Conservation (phyloP, 2,329 filamentous ascomycete genomes). For the Ramularia endophylla region DNA sequence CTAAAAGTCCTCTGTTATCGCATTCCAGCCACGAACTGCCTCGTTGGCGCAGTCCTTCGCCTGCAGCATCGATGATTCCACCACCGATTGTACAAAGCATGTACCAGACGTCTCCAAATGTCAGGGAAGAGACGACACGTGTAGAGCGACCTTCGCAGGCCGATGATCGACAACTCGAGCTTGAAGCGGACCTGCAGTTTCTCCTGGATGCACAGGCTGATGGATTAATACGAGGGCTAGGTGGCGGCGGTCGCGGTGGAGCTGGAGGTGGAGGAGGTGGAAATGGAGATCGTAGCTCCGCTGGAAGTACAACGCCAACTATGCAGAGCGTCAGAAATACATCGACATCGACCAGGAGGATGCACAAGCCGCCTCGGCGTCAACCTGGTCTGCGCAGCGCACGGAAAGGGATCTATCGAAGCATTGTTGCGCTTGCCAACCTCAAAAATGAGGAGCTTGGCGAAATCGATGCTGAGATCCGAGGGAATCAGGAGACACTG, state of each 20-base stretch:
- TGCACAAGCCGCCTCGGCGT: constrained; percentile 48
- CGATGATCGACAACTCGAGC: constrained; percentile 43
- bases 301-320: constrained; percentile 46
- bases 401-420: constrained; percentile 57
- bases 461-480: constrained; percentile 52
- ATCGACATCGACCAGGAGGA: constrained; percentile 25
- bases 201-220: constrained; percentile 58
- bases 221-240: constrained; percentile 47
- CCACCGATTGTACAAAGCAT: constrained; percentile 31
- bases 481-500: constrained; percentile 53
- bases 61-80: constrained; percentile 29
- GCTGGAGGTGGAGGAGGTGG: constrained; percentile 36
- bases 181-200: constrained; percentile 53
- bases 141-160: constrained; percentile 39
- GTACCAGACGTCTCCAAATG: constrained; percentile 11
- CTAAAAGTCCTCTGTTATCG: constrained; percentile 18
- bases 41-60: constrained; percentile 30
- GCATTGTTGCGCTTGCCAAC: constrained; percentile 58
- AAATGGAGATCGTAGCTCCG: constrained; percentile 42
- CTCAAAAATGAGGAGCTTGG: constrained; percentile 65
- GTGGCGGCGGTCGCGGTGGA: constrained; percentile 24
- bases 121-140: constrained; percentile 33
- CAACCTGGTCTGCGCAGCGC: constrained; percentile 56
- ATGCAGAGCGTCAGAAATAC: constrained; percentile 31
- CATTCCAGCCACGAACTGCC: constrained; percentile 25